Evolutionary conservation across 768 basidiomycete genomes (phyloP), one percentile per base, ranked within the genome.

Genomic region (Phaffia australis): DNA sequence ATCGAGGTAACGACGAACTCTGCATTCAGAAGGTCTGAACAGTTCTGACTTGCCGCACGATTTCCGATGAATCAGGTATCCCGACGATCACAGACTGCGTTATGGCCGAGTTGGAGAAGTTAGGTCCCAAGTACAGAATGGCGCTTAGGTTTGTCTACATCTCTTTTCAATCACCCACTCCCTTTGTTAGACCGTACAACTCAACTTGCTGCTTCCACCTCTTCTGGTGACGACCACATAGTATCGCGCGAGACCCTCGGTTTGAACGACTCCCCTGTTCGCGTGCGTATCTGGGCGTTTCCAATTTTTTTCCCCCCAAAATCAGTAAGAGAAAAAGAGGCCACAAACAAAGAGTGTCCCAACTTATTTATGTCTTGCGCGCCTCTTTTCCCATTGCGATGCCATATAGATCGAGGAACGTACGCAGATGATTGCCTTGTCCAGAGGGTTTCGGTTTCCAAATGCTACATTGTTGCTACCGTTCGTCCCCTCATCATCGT

Each of bases 21-120:
- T 16, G 52, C 4, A 54, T 5, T 16, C n/a, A 54, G 4, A 54
- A n/a, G 27, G 16, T 16, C 4, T 4, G 52, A 54, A n/a, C 42
- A 7, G 7, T 8, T 3, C 29, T 27, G 18, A 8, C 25, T 49
- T n/a, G 9, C 57, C 55, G n/a, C 29, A 18, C 49, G 46, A 7
- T 32, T 56, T 19, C 18, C 30, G 32, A 7, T 47, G 42, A 15
- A n/a, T 16, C 69, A 97, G 94, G 92, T 76, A 97, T 97, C 72
- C 95, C 95, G 0, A 95, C 92, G 71, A 88, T 99, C n/a, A 97
- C 95, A 30, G 95, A 98, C 77, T 99, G 95, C 73, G 95, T 99
- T 16, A 87, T 98, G 82, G 95, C 94, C 8, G 95, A 99, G 76
- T 79, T 99, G 72, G 95, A 99, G 78, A 99, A 99, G 78, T 79